phyloP scores from a whole-genome alignment of 805 yeast species.

The Suhomyces vadensis region DNA sequence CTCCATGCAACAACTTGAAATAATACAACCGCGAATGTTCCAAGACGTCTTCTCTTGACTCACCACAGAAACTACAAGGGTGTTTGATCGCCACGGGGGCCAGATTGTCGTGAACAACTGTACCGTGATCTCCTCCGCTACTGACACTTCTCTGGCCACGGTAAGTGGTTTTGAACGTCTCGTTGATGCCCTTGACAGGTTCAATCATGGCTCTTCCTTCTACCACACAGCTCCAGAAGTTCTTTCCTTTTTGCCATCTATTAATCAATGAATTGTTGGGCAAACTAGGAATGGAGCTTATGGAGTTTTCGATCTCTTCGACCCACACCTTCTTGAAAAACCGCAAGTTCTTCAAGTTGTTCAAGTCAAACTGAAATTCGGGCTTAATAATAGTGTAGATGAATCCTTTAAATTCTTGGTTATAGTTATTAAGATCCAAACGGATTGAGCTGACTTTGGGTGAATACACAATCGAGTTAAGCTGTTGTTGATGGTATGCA shows the following conservation, averaged over 20 bases:
- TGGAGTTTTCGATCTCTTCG: conserved; percentile 70
- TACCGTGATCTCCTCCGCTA: conserved; percentile 7
- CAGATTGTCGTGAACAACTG: conserved; percentile 22
- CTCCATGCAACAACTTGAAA: conserved; percentile 49
- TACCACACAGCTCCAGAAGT: conserved; percentile 63
- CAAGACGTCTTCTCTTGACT: conserved; percentile 63
- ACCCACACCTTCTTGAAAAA: conserved; percentile 63
- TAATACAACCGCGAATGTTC: conserved; percentile 78
- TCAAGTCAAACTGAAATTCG: conserved; percentile 37
- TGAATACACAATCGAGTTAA: conserved; percentile 29
- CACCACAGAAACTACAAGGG: conserved; percentile 86
- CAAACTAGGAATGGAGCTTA: conserved; percentile 33
- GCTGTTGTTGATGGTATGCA: conserved; percentile 17
- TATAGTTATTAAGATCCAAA: conserved; percentile 46
- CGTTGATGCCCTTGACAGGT: conserved; percentile 84
- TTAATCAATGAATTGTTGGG: conserved; percentile 57
- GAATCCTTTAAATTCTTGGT: conserved; percentile 45
- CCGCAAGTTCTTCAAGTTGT: conserved; percentile 49
- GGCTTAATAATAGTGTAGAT: conserved; percentile 34
- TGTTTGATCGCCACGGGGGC: conserved; percentile 75
- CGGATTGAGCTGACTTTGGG: conserved; percentile 41
- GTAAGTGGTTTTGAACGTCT: conserved; percentile 55
- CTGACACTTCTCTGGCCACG: conserved; percentile 13
- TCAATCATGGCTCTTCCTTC: conserved; percentile 83
- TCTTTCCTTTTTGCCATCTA: conserved; percentile 44